Conservation (phyloP, 352 stramenopile species). For the Pythium grandisporangium region DNA sequence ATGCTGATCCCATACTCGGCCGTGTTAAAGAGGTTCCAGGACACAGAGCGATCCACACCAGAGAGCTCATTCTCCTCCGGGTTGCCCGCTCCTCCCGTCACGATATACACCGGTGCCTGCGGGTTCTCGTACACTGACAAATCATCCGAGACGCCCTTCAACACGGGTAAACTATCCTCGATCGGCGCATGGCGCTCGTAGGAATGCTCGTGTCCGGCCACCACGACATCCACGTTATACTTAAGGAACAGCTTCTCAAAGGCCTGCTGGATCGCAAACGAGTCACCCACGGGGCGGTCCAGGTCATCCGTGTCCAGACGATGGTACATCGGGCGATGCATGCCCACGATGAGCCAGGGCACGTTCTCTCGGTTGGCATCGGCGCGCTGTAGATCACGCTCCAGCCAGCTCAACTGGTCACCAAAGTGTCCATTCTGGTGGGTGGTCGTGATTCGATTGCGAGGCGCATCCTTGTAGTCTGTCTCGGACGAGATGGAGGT, state of each 20-base stretch:
- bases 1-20: not conserved
- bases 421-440: conserved; percentile 6
- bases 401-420: conserved; percentile 3
- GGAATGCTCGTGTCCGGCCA: conserved; percentile 26
- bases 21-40: conserved; percentile 4
- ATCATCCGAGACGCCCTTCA: conserved; percentile 6
- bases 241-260: conserved; percentile 42
- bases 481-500: conserved; percentile 59
- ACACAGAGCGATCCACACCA: not conserved
- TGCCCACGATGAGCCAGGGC: conserved; percentile 37
- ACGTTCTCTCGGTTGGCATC: conserved; percentile 16
- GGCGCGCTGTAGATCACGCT: conserved; percentile 26
- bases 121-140: conserved; percentile 7
- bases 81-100: conserved; percentile 8
- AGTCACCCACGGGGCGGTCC: not conserved
- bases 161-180: conserved; percentile 7
- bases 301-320: not conserved
- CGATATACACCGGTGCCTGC: conserved; percentile 12
- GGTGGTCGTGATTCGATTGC: conserved; percentile 20
- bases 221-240: conserved; percentile 28
- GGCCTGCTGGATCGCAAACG: conserved; percentile 18
- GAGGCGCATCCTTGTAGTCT: conserved; percentile 19
- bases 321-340: conserved; percentile 41
- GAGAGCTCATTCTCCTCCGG: conserved; percentile 2
- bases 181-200: conserved; percentile 24